Evolutionary conservation across 2,329 filamentous ascomycete genomes (phyloP), one percentile per base, ranked within the genome.

Genomic region (Lecanicillium sp.): DNA sequence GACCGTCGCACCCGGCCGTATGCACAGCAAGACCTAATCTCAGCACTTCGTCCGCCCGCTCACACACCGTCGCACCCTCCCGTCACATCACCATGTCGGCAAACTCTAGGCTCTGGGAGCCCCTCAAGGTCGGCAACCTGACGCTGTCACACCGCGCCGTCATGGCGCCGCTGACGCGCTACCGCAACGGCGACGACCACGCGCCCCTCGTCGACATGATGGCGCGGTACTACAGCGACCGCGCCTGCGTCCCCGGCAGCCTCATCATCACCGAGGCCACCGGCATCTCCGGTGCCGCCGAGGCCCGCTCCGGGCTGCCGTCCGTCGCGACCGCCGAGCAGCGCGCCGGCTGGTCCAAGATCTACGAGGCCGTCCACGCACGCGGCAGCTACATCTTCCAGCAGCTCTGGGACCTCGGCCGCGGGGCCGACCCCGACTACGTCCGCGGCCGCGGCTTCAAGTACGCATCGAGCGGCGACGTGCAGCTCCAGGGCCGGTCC

Each of bases 121-220:
- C 68, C 21, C 54, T 71, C 46, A 60, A 61, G 53, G 51, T 70
- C 12, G 68, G 69, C 49, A 59, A 60, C 17, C 47, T 58, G 38
- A 52, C 56, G 20, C 56, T 71, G 41, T 54, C 66, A 51, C 62
- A 70, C 56, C 62, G 68, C 33, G 55, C 81, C 32, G 69, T 69
- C 45, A 69, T 81, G 64, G 74, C 77, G 1, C 78, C 77, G 3
- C 60, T 81, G 52, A 81, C 78, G n/a, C 71, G 77, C 15, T 71
- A 69, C 58, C 74, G 76, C 44, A 67, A 67, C 43, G 66, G 69
- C 46, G 63, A 75, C 48, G 53, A 65, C n/a, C 58, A 63, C 9
- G 56, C 58, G 2, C 57, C 63, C 11, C 52, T 61, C n/a, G n/a
- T 5, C 5, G 44, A 32, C 20, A 40, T 62, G 27, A 56, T 62